Percentiles rank a stretch among this genome's conserved stretches.
Evolutionary conservation across 2,329 filamentous ascomycete genomes (phyloP).

Genomic region (Aotearoamyces nothofagi): DNA sequence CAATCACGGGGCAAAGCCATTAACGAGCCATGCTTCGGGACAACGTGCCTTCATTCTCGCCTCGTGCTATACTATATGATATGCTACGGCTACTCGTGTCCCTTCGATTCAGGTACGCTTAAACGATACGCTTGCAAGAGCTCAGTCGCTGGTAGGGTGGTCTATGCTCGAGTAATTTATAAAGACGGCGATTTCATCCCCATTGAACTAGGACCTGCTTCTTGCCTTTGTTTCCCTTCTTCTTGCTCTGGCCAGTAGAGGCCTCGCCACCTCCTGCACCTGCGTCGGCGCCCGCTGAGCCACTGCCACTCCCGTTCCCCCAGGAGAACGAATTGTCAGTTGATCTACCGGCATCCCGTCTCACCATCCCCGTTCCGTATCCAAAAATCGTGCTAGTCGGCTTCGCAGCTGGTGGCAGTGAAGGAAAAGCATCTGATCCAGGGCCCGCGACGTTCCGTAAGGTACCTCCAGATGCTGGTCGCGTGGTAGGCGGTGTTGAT

Average conservation of each 20-base stretch:
- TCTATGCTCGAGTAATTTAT: no score
- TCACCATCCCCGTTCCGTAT: slow-evolving; percentile 38
- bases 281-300: slow-evolving; percentile 10
- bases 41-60: no score
- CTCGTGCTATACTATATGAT: no score
- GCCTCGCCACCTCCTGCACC: slow-evolving; percentile 8
- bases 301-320: slow-evolving; percentile 7
- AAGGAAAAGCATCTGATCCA: slow-evolving; percentile 56
- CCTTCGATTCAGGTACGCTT: no score
- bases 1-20: no score
- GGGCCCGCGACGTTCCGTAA: slow-evolving; percentile 3
- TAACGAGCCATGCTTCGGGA: no score
- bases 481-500: slow-evolving; percentile 10
- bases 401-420: slow-evolving; percentile 65
- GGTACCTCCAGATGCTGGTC: slow-evolving; percentile 7
- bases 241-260: slow-evolving; percentile 23
- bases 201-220: slow-evolving; percentile 47
- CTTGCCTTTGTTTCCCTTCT: slow-evolving; percentile 42
- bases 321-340: slow-evolving; percentile 5
- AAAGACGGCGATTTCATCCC: no score
- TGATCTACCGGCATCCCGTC: slow-evolving; percentile 31
- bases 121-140: no score
- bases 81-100: no score
- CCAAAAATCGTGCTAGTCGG: slow-evolving; percentile 46
- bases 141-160: no score